Conservation (phyloP, 192 early-diverging fungal genomes). For the Linnemannia schmuckeri region DNA sequence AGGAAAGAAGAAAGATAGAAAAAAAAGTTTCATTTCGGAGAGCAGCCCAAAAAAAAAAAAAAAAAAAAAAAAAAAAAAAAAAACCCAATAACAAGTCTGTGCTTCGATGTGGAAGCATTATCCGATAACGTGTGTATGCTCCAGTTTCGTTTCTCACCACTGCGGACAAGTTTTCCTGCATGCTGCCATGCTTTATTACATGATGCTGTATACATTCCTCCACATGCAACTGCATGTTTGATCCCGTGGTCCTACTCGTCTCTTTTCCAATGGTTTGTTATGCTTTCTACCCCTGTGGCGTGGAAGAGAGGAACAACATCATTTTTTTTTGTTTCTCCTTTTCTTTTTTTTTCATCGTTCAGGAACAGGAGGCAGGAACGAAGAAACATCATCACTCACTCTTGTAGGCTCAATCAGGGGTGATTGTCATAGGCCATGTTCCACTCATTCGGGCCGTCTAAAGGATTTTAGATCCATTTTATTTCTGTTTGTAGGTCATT, state of each 20-base stretch:
- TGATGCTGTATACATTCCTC: no score
- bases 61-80: no score
- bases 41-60: not conserved
- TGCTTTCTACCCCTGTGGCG: not conserved
- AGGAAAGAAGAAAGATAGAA: not conserved
- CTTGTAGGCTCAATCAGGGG: not conserved
- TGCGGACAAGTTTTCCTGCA: no score
- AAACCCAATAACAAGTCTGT: no score
- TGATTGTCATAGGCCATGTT: not conserved
- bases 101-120: no score
- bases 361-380: not conserved
- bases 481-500: not conserved
- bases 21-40: not conserved
- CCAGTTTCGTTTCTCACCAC: no score
- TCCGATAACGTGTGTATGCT: no score
- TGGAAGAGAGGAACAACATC: not conserved
- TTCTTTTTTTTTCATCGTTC: not conserved
- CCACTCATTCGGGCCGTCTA: not conserved
- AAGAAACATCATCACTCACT: not conserved
- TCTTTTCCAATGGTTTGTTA: not conserved
- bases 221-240: not conserved
- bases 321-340: not conserved
- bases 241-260: not conserved
- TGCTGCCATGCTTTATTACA: no score
- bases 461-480: constrained; percentile 2